phyloP scores from a whole-genome alignment of 2,329 filamentous ascomycete genomes.

The Botryotinia calthae region DNA sequence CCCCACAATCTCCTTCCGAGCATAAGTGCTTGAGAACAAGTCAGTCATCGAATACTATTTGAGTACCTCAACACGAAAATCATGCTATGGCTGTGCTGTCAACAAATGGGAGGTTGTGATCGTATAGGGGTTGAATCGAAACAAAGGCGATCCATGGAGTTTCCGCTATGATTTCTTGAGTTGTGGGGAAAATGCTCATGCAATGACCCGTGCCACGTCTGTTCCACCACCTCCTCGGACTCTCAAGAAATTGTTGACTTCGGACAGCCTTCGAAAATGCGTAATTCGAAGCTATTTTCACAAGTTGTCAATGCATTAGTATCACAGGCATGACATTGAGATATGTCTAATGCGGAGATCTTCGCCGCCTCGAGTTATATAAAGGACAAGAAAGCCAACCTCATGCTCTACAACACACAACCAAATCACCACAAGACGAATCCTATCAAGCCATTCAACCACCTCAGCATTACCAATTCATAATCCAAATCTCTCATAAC shows the following conservation, averaged over 20 bases:
- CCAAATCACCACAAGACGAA: background rate
- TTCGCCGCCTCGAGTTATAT: background rate
- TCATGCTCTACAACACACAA: background rate
- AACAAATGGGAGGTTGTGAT: background rate
- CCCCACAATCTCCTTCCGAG: background rate
- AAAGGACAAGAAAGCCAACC: background rate
- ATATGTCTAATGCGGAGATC: background rate
- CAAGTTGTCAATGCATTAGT: background rate
- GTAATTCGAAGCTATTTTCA: background rate
- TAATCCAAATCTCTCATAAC: background rate
- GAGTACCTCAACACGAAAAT: background rate
- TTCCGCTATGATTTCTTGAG: background rate
- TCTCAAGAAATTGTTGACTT: background rate
- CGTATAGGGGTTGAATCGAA: background rate
- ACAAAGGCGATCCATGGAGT: background rate
- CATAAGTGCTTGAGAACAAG: background rate
- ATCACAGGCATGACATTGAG: background rate
- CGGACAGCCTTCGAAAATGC: background rate
- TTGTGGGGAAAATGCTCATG: background rate
- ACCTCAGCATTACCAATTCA: background rate
- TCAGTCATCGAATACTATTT: background rate
- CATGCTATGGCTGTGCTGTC: background rate
- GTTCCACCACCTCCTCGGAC: background rate
- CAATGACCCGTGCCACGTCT: constrained; percentile 3
- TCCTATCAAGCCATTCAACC: background rate